Evolutionary conservation across 306 rosid species (phyloP).

Genomic region (Castanea crenata): DNA sequence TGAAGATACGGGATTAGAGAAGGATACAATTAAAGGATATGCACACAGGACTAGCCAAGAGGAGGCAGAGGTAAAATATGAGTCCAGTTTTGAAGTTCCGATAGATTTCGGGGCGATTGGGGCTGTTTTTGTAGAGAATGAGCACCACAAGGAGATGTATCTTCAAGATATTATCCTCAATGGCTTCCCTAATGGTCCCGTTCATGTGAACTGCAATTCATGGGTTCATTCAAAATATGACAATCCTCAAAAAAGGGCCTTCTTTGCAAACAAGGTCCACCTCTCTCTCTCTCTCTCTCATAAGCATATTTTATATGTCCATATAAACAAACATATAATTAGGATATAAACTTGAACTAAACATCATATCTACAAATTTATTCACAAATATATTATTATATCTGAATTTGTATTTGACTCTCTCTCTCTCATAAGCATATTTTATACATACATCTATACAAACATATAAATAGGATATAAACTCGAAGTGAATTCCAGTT

Average conservation of each 20-base stretch:
- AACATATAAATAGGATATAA: too few species aligned
- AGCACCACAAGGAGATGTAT: conserved; percentile 52
- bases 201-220: conserved; percentile 43
- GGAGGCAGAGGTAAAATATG: conserved; percentile 29
- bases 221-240: conserved; percentile 74
- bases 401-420: neutral
- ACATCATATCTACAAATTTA: too few species aligned
- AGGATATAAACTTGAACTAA: too few species aligned
- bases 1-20: conserved; percentile 51
- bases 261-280: conserved; percentile 63
- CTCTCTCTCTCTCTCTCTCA: neutral
- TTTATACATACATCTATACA: too few species aligned
- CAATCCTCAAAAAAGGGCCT: conserved; percentile 47
- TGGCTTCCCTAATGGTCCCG: conserved; percentile 42
- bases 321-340: too few species aligned
- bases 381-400: too few species aligned
- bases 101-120: conserved; percentile 54
- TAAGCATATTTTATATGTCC: too few species aligned
- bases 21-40: conserved; percentile 21
- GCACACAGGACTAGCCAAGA: conserved; percentile 31
- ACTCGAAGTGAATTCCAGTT: too few species aligned
- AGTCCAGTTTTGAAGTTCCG: conserved; percentile 43
- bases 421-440: too few species aligned
- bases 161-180: conserved; percentile 41
- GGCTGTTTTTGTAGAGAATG: conserved; percentile 61